Percentiles rank a stretch among this genome's conserved stretches.
Conservation (phyloP, 2,329 filamentous ascomycete species). For the Verticillium isaacii region DNA sequence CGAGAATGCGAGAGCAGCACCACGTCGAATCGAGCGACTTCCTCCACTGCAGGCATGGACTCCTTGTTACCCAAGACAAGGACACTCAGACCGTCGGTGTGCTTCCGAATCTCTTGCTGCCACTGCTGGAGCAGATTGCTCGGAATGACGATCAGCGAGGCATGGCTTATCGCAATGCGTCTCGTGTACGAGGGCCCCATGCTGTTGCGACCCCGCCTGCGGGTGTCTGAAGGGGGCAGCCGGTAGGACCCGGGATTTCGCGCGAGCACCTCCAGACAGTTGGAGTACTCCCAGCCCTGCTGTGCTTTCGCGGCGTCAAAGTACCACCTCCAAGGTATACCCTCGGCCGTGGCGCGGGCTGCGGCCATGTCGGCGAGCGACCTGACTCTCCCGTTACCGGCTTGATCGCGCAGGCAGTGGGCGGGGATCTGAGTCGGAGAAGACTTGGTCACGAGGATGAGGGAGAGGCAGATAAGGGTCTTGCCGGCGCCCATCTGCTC, state of each 20-base stretch:
- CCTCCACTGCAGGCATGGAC: constrained; percentile 24
- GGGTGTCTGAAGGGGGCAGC: constrained; percentile 39
- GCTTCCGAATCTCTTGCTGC: constrained; percentile 74
- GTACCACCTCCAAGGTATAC: constrained; percentile 65
- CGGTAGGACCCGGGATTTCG: constrained; percentile 56
- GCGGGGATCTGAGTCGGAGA: constrained; percentile 47
- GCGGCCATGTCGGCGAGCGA: constrained; percentile 74
- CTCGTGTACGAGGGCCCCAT: background rate
- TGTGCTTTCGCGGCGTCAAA: constrained; percentile 47
- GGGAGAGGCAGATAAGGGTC: constrained; percentile 76
- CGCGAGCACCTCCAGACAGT: constrained; percentile 52
- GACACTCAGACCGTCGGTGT: constrained; percentile 62
- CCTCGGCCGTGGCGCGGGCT: constrained; percentile 58
- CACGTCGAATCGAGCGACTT: constrained; percentile 66
- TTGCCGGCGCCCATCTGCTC: constrained; percentile 84
- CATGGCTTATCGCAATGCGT: constrained; percentile 51
- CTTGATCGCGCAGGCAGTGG: constrained; percentile 22
- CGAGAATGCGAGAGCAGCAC: constrained; percentile 70
- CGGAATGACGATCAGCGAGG: constrained; percentile 76
- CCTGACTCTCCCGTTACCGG: constrained; percentile 40
- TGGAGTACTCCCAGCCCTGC: constrained; percentile 43
- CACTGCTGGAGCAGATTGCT: constrained; percentile 82
- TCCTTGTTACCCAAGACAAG: constrained; percentile 44
- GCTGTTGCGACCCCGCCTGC: constrained; percentile 1
- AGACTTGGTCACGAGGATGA: constrained; percentile 71